These are phyloP conservation scores for Colletotrichum somersetense DNA, from an alignment of 2,329 filamentous ascomycete genomes.

Conservation along the genomic window DNA sequence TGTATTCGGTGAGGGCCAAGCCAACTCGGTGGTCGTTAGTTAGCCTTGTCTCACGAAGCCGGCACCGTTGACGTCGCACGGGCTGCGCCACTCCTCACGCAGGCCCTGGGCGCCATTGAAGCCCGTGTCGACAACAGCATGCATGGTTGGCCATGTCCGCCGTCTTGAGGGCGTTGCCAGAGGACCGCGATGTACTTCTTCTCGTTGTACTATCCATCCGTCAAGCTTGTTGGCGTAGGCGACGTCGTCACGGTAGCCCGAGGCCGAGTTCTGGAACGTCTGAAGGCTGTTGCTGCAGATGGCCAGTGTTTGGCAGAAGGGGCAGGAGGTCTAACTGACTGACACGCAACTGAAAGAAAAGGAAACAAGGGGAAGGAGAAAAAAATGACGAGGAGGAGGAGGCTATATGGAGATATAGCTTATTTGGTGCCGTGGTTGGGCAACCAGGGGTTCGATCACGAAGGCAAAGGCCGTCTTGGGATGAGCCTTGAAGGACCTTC, in stretches of 20 bases:
- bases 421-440: conserved; percentile 72
- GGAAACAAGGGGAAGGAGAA: too few species aligned
- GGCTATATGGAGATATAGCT: not conserved
- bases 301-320: too few species aligned
- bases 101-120: conserved; percentile 57
- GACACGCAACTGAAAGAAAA: too few species aligned
- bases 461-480: conserved; percentile 61
- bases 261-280: too few species aligned
- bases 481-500: conserved; percentile 66
- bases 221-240: too few species aligned
- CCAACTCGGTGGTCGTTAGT: not conserved
- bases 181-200: too few species aligned
- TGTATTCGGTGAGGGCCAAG: not conserved
- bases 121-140: conserved; percentile 43
- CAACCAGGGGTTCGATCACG: conserved; percentile 69
- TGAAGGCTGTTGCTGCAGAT: too few species aligned
- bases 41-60: conserved; percentile 58
- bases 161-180: too few species aligned
- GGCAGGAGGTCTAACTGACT: too few species aligned
- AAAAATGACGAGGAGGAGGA: not conserved
- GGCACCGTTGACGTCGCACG: conserved; percentile 72
- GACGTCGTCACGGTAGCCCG: too few species aligned
- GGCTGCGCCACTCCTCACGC: conserved; percentile 63
- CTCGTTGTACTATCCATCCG: too few species aligned
- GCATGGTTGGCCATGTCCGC: too few species aligned